Evolutionary conservation across 2,329 filamentous ascomycete genomes (phyloP).

Genomic region (Aspergillus fructus): DNA sequence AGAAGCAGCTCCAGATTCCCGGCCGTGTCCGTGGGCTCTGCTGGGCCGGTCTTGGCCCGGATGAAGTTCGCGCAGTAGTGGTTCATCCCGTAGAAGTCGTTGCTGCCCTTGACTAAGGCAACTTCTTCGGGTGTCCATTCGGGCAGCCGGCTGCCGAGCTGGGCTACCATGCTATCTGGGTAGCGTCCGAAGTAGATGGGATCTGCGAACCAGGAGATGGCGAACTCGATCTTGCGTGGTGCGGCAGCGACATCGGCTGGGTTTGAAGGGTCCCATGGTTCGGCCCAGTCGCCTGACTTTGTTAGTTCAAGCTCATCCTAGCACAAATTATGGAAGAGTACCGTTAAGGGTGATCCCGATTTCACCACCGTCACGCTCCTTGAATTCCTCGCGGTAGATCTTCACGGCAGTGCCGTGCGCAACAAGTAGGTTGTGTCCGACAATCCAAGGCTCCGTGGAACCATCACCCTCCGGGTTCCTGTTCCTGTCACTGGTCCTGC

Average conservation of each 20-base stretch:
- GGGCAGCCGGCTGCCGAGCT: conserved; percentile 76
- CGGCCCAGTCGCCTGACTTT: conserved; percentile 66
- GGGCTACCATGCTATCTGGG: conserved; percentile 77
- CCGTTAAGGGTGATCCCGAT: conserved; percentile 88
- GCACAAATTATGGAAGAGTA: conserved; percentile 25
- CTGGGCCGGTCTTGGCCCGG: conserved; percentile 64
- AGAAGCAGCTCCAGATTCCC: conserved; percentile 75
- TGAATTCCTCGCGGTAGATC: conserved; percentile 79
- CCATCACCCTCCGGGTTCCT: conserved; percentile 72
- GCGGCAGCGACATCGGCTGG: conserved; percentile 72
- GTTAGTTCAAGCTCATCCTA: not conserved
- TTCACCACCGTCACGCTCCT: conserved; percentile 67
- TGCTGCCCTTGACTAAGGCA: conserved; percentile 76
- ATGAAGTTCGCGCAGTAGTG: conserved; percentile 90
- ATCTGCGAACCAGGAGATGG: conserved; percentile 85
- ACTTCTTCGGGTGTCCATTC: conserved; percentile 70
- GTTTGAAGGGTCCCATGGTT: conserved; percentile 79
- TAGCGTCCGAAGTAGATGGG: conserved; percentile 83
- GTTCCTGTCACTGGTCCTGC: conserved; percentile 72
- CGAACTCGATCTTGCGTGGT: conserved; percentile 80
- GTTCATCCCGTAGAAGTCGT: conserved; percentile 95
- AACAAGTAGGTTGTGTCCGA: conserved; percentile 75
- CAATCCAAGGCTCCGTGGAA: conserved; percentile 76
- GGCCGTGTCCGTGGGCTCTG: conserved; percentile 65
- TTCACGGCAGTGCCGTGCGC: conserved; percentile 80